Evolutionary conservation across 805 yeast species (phyloP), one percentile per base, ranked within the genome.

Genomic region (Isabelozyma gotoi): DNA sequence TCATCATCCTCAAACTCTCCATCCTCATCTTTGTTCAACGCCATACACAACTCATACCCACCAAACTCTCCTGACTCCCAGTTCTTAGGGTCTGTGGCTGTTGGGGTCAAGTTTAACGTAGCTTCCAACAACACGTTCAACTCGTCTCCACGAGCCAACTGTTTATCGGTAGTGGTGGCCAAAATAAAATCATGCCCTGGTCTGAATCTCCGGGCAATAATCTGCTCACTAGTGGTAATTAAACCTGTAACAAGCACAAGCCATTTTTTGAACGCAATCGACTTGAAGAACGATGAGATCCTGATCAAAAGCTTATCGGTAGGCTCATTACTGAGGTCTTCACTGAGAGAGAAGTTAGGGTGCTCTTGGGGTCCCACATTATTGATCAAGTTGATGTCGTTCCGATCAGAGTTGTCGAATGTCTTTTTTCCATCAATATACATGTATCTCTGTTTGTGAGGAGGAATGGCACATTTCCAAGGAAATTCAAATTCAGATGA

Each of bases 141-240:
- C 32, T 71, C 71, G 52, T 69, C 43, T 55, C 52, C 52, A 47
- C 75, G 41, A 17, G 69, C 68, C 39, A 67, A 42, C 3, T 61
- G 41, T 38, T 63, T 73, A 15, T 75, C 77, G 0, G 78, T 67
- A 2, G 80, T 68, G 0, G 98, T 88, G 0, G 99, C 99, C 36
- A 94, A 68, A 3, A 92, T 91, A 64, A 88, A 94, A 62, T 94
- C 99, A 20, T 80, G 83, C 3, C 98, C 99, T 1, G 97, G 99
- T 55, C 99, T 80, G 68, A 94, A 94, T 49, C 97, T 74, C 56
- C 99, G 77, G 6, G 88, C 77, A 19, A 91, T 59, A 1, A 86
- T 68, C 51, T 85, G 88, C 49, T 85, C 87, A 39, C 83, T 76
- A 3, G 81, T 67, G 7, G 85, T 81, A 2, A 77, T 63, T 42